These are phyloP conservation scores for Fusarium coffeatum DNA, from an alignment of 2,329 filamentous ascomycete species.

Conservation along the genomic window DNA sequence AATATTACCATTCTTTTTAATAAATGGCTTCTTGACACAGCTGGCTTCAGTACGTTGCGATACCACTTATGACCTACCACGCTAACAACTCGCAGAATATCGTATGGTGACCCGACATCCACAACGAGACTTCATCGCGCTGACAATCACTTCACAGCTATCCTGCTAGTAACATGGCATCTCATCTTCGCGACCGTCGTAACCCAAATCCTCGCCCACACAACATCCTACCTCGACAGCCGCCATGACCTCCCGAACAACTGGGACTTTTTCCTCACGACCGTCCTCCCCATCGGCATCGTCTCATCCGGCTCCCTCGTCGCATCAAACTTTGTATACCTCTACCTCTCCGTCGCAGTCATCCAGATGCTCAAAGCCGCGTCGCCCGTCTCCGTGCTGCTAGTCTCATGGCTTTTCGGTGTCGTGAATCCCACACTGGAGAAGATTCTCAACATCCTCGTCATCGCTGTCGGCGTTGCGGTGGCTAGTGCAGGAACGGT, in stretches of 20 bases:
- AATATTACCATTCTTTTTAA: conserved; percentile 18
- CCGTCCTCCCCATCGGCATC: conserved; percentile 6
- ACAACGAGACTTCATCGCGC: accelerated
- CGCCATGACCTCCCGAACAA: conserved; percentile 23
- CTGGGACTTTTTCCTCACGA: conserved; percentile 15
- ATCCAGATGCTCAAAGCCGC: conserved; percentile 26
- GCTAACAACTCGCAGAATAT: conserved; percentile 12
- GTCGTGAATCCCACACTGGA: conserved; percentile 4
- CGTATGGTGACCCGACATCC: not conserved
- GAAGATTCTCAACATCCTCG: conserved; percentile 3
- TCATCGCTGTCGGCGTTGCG: conserved; percentile 3
- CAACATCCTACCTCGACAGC: conserved; percentile 27
- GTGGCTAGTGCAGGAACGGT: conserved; percentile 10
- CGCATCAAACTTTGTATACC: conserved; percentile 21
- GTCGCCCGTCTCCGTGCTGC: conserved; percentile 3
- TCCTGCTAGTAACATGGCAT: conserved; percentile 31
- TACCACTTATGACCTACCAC: accelerated
- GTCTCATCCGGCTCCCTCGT: conserved; percentile 15
- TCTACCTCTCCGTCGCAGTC: conserved; percentile 17
- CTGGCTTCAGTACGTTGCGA: conserved; percentile 14
- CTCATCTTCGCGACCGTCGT: conserved; percentile 30
- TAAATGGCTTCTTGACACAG: conserved; percentile 19
- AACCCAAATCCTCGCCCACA: conserved; percentile 33
- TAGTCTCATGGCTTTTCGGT: conserved; percentile 12
- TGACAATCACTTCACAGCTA: not conserved